Conservation (phyloP, 2,329 filamentous ascomycete genomes). For the Diplodia corticola region DNA sequence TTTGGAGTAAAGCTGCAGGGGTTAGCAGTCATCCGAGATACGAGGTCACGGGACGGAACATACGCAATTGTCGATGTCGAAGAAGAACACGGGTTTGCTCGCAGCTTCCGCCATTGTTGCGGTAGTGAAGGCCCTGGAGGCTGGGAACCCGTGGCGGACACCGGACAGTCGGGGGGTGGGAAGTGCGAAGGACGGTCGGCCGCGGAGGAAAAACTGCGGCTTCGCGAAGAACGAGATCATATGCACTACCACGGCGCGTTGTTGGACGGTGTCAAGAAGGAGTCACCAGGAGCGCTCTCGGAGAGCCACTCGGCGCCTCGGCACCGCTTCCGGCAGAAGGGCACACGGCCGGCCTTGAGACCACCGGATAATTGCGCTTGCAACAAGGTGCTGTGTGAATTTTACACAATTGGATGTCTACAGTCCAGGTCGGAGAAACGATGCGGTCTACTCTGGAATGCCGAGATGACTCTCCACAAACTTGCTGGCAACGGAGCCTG, state of each 20-base stretch:
- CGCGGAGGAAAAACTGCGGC: not conserved
- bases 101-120: slow-evolving; percentile 31
- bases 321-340: slow-evolving; percentile 9
- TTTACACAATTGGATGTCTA: not conserved
- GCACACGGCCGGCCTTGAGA: not conserved
- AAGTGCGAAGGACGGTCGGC: not conserved
- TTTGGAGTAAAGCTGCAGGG: slow-evolving; percentile 71
- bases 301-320: slow-evolving; percentile 7
- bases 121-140: not conserved
- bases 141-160: not conserved
- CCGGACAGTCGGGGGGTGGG: not conserved
- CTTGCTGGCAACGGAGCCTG: too few species aligned
- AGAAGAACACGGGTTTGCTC: slow-evolving; percentile 63
- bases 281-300: slow-evolving; percentile 13
- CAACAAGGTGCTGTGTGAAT: not conserved
- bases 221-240: slow-evolving; percentile 8
- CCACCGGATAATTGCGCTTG: not conserved
- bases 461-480: not conserved
- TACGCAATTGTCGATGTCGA: slow-evolving; percentile 97
- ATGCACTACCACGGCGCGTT: not conserved
- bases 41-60: slow-evolving; percentile 30
- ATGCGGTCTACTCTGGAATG: not conserved
- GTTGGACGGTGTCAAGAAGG: slow-evolving; percentile 13
- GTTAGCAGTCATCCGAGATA: not conserved
- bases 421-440: not conserved